Base-by-base conservation (phyloP, 192 early-diverging fungal species). In the Podila horticola region DNA sequence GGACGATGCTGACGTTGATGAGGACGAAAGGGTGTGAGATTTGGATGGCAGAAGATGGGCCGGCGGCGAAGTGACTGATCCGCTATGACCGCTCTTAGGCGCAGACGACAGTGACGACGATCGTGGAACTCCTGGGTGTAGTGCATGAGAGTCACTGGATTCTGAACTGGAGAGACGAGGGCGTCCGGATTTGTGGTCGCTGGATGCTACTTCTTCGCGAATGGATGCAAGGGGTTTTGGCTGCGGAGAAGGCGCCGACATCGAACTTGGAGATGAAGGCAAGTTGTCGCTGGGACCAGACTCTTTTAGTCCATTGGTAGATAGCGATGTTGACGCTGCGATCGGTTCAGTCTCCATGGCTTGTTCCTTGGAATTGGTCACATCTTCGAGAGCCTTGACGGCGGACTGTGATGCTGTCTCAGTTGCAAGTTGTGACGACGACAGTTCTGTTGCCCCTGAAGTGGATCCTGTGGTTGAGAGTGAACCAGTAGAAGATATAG, bases 401-500 rank as follows among this genome's bases (percentile, higher is more conserved):
- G 59, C 33, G 19, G 48, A 26, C 4, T 30, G n/a, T 12, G 45
- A 58, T 17, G 69, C 28, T 26, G 38, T 24, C 33, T 31, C 59
- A n/a, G 13, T 41, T 24, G 45, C 29, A 10, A 33, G 26, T 13
- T 45, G 41, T 22, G 38, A 10, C 12, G 55, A 29, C 11, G 59
- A 50, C 12, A 51, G 3, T 3, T 58, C 59, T 26, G n/a, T 29
- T 31, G 58, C 26, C 5, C 58, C 38, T 20, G 69, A 71, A 1
- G 61, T 45, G 15, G 69, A 71, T 26, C 69, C 69, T 13, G 58
- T 71, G 17, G 69, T 61, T n/a, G 69, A 62, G 12, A 69, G 38
- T 19, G 67, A 69, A 5, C 36, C 67, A 8, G 66, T 24, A 58
- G 66, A 67, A 17, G 29, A 31, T 24, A 59, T 61, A 9, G 58